Evolutionary conservation across 768 basidiomycete species (phyloP), one percentile per base, ranked within the genome.

Genomic region (Suillus lakei): DNA sequence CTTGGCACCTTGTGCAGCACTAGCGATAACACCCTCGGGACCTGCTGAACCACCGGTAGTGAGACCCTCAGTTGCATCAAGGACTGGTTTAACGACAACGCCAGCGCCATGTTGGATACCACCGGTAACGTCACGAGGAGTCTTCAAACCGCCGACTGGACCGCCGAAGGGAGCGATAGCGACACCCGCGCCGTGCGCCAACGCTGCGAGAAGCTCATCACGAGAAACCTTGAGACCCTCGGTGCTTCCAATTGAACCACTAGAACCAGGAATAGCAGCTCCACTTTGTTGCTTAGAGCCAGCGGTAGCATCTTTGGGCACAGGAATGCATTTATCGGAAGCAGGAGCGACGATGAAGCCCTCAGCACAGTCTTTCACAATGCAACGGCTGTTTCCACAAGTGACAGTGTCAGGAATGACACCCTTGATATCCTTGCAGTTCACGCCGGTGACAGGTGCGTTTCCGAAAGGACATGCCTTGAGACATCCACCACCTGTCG

Each of bases 401-500:
- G 71, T 61, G 8, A 76, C 80, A 13, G 67, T 61, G 4, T 66
- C 69, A 10, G 7, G 36, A 26, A 9, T 38, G 41, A 78, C 75
- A 43, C 74, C 55, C 5, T 74, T 68, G 55, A 81, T 73, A 1
- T 68, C 60, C 30, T 72, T 74, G 63, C 80, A 81, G 63, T 81
- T 75, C 18, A 72, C 68, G 5, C 79, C 80, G 1, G 5, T 26
- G 0, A 60, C 60, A 5, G 68, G 64, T 10, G 66, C 51, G 21
- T 53, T 44, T n/a, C 67, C 68, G 41, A 72, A 70, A 26, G 73
- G 67, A 48, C 70, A 68, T 3, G 69, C 64, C 50, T 72, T 65
- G 60, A 71, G 67, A 51, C 80, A 81, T 1, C 79, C 80, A 4
- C 80, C 80, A 56, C 80, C 79, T 81, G 34, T 8, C 1, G 26